Base-by-base conservation (phyloP, 1,284 basidiomycete genomes). In the Heterobasidion annosum region DNA sequence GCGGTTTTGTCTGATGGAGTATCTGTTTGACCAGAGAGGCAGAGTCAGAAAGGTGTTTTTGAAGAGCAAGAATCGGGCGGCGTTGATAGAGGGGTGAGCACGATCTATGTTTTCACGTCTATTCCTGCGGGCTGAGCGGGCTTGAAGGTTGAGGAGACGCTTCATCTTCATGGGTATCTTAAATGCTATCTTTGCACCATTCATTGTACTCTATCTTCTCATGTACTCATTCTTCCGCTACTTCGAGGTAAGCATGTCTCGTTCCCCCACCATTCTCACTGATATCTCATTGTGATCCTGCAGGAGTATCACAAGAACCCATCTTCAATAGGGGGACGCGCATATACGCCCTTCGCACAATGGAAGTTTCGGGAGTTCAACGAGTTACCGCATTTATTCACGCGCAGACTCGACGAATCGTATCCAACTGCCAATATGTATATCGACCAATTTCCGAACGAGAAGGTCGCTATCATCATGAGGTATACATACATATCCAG, bases 331-430 rank as follows among this genome's bases (percentile, higher is more conserved):
- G 91, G 94, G 25, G 86, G 89, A 3, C 82, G 97, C 42, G 83
- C 91, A 59, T 99, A 98, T 65, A 99, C 96, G 0, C 88, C 87
- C 1, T 94, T 91, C 60, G 96, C 95, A 0, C 86, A 91, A 60
- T 99, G 97, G 97, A 98, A 98, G 67, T 99, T 99, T 65, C 82
- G 97, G 57, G 97, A 99, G 68, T 99, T 98, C 76, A 99, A 99
- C 68, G 96, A 99, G 67, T 76, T 99, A 4, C 91, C 93, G 0
- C 96, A 99, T 68, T 75, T 96, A 35, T 99, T 99, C 67, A 79
- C 84, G 43, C 77, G 92, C 46, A 78, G 96, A 52, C 76, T 98
- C 51, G 85, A 94, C 61, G 84, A 91, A 62, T 93, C 91, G 57
- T 94, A 96, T 62, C 91, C 90, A 0, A 73, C 85, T 9, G 92